Evolutionary conservation across 2,329 filamentous ascomycete species (phyloP), one percentile per base, ranked within the genome.

Genomic region (Penicillium sp.): DNA sequence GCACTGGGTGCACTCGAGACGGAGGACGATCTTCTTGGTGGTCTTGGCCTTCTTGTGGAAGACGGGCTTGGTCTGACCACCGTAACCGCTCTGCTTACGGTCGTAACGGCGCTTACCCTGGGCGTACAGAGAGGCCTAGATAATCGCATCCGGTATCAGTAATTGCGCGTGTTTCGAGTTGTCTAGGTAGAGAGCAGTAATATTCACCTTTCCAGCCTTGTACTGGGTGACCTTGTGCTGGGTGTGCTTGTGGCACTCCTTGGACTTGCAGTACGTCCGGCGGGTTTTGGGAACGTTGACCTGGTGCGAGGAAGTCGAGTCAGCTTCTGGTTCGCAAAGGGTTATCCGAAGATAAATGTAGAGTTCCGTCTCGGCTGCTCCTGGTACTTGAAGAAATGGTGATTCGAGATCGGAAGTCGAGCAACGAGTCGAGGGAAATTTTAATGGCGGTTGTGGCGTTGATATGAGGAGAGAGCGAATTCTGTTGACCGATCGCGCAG

Each of bases 41-140:
- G 95, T 99, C 91, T 99, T 99, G 74, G 95, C 95, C 88, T 97
- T 98, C 91, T 98, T 99, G 92, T 98, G 95, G 91, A 98, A 99
- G 80, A 99, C 93, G 76, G 96, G 95, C 88, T 99, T 99, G 79
- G 95, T 99, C 88, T 99, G 95, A 93, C 95, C 95, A 92, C 95
- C 95, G 82, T 97, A 98, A 91, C 94, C 94, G 82, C 90, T 92
- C 87, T 98, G 94, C 88, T 98, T 98, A 81, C 93, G 89, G 86
- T 96, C 93, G 87, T 98, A 98, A 90, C 94, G 93, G 85, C 94
- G 92, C 91, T 98, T 99, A 89, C 94, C 94, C 89, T 99, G 94
- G 72, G 93, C 93, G 87, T 93, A 96, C 73, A 94, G 87, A 79
- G 93, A 96, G 80, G 93, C 93, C 89, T 90, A 41, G 71, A 63